Percentiles rank a stretch among this genome's conserved stretches.
These are phyloP conservation scores for Aspergillus leporis DNA, from an alignment of 495 filamentous ascomycete species.

Conservation along the genomic window DNA sequence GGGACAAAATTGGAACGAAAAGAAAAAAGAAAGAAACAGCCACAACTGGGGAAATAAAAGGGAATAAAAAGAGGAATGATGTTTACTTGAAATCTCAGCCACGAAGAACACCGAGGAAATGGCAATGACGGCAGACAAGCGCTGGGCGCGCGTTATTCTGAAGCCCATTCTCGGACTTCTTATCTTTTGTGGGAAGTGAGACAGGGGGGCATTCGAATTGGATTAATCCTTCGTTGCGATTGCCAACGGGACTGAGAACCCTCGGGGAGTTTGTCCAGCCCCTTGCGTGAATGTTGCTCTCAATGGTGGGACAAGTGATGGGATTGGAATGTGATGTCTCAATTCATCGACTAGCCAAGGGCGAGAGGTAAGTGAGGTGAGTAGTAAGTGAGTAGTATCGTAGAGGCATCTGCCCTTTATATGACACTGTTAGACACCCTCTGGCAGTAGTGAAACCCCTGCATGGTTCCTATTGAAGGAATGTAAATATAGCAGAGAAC, in stretches of 20 bases:
- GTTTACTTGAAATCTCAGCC: conserved; percentile 49
- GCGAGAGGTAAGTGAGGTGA: too few species aligned
- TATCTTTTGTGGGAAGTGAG: neutral
- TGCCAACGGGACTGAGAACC: neutral
- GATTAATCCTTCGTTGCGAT: neutral
- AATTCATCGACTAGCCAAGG: too few species aligned
- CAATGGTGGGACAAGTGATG: neutral
- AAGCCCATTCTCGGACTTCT: conserved; percentile 22
- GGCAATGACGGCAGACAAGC: conserved; percentile 46
- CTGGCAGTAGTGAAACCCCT: too few species aligned
- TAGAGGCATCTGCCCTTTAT: too few species aligned
- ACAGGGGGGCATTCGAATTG: neutral
- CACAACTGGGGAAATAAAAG: neutral
- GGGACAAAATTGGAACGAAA: neutral
- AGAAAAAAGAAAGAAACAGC: too few species aligned
- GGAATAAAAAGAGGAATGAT: conserved; percentile 1
- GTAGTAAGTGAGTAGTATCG: too few species aligned
- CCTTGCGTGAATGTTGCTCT: neutral
- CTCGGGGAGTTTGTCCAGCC: neutral
- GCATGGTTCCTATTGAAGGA: too few species aligned
- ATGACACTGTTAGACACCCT: too few species aligned
- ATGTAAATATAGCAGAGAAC: too few species aligned
- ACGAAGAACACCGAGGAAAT: conserved; percentile 54
- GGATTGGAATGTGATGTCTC: neutral
- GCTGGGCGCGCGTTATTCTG: conserved; percentile 36